Percentiles rank a stretch among this genome's conserved stretches.
Evolutionary conservation across 2,329 filamentous ascomycete genomes (phyloP).

Genomic region (Parafenestella ontariensis): DNA sequence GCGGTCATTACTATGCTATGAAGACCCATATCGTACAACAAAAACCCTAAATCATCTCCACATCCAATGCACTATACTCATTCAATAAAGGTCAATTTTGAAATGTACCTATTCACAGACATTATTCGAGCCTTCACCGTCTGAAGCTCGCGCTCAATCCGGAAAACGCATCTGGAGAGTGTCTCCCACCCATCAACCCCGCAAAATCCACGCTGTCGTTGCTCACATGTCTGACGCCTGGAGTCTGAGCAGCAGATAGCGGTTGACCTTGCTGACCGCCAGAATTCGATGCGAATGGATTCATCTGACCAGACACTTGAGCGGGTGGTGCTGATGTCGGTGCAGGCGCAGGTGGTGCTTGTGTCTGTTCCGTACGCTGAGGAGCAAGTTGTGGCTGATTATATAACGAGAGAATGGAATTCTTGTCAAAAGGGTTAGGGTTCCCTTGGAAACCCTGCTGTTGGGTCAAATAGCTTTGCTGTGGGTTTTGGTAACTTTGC

Average conservation of each 20-base stretch:
- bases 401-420: slow-evolving; percentile 78
- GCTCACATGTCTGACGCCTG: slow-evolving; percentile 59
- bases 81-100: neutral
- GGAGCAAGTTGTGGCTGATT: slow-evolving; percentile 65
- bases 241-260: slow-evolving; percentile 29
- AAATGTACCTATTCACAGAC: neutral
- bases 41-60: neutral
- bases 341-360: slow-evolving; percentile 36
- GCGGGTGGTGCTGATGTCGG: slow-evolving; percentile 35
- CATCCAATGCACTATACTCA: neutral
- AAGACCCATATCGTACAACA: neutral
- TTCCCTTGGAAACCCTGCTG: slow-evolving; percentile 34
- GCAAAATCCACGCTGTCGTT: slow-evolving; percentile 73
- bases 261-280: slow-evolving; percentile 26
- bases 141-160: slow-evolving; percentile 68
- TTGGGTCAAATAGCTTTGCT: slow-evolving; percentile 22
- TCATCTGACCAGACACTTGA: slow-evolving; percentile 56
- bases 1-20: neutral
- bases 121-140: slow-evolving; percentile 21
- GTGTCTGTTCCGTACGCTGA: slow-evolving; percentile 47
- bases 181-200: slow-evolving; percentile 69
- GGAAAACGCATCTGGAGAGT: slow-evolving; percentile 82
- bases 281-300: slow-evolving; percentile 59
- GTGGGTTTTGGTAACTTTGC: slow-evolving; percentile 16
- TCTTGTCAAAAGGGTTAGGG: slow-evolving; percentile 66